A percentile compares a stretch with the other conserved stretches of the same genome.
Conservation (phyloP, 176 grass and related monocot species). For the Dendrocalamus sinicus region DNA sequence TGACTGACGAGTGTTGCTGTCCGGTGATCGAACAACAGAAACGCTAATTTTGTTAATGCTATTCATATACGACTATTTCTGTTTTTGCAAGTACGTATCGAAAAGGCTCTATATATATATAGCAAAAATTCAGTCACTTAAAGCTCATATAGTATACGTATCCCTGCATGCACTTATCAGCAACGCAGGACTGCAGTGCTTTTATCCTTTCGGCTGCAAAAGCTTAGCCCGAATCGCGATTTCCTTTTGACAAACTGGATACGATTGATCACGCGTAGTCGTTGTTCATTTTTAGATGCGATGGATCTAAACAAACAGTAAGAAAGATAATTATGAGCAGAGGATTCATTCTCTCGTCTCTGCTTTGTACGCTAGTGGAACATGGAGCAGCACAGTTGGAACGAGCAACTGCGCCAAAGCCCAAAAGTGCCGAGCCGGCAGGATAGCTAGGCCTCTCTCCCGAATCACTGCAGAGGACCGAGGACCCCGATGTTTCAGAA, state of each 20-base stretch:
- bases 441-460: neutral
- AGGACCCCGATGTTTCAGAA: neutral
- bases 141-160: neutral
- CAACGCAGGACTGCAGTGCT: neutral
- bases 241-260: neutral
- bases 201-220: neutral
- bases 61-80: no score
- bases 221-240: neutral
- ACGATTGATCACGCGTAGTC: neutral
- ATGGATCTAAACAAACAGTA: conserved; percentile 28
- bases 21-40: no score
- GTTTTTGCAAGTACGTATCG: no score
- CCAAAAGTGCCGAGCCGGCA: neutral
- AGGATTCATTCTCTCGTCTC: conserved; percentile 2
- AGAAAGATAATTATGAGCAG: neutral
- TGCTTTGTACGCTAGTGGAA: neutral
- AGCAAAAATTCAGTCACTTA: no score
- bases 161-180: neutral
- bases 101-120: no score
- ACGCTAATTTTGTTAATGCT: no score
- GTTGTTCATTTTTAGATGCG: neutral
- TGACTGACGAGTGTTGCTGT: no score
- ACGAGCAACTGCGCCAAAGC: neutral
- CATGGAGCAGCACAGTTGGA: conserved; percentile 8
- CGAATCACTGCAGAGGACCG: neutral